Conservation (phyloP, 805 yeast genomes). For the Nakazawaea wyomingensis region DNA sequence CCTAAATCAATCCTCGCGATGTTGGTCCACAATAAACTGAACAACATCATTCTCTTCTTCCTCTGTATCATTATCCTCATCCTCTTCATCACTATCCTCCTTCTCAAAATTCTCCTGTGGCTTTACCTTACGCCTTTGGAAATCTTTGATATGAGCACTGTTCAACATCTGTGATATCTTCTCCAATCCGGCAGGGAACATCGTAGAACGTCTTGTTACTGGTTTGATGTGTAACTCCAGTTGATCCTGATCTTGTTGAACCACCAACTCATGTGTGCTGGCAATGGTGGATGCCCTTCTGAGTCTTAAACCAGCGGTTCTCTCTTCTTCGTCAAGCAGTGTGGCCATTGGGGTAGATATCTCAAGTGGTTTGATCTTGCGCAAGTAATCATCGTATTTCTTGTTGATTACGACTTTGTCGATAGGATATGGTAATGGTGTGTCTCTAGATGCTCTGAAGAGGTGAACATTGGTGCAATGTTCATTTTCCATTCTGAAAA, state of each 20-base stretch:
- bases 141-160: conserved; percentile 79
- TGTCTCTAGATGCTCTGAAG: conserved; percentile 82
- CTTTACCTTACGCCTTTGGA: conserved; percentile 56
- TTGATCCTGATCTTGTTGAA: neutral
- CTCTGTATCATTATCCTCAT: conserved; percentile 15
- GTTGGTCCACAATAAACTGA: neutral
- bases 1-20: neutral
- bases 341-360: conserved; percentile 1
- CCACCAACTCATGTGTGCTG: conserved; percentile 5
- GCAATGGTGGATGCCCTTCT: conserved; percentile 11
- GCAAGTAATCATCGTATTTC: conserved; percentile 1
- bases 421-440: conserved; percentile 75
- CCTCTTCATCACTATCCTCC: conserved; percentile 30
- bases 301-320: conserved; percentile 16
- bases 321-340: conserved; percentile 12
- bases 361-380: conserved; percentile 6
- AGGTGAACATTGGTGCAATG: conserved; percentile 86
- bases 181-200: conserved; percentile 26
- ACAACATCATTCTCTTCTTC: conserved; percentile 6
- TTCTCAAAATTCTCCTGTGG: conserved; percentile 28
- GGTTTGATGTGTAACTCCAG: neutral
- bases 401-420: conserved; percentile 28
- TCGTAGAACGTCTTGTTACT: conserved; percentile 3
- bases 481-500: conserved; percentile 93
- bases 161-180: conserved; percentile 52